Percentiles rank a stretch among this genome's conserved stretches.
Conservation (phyloP, 116 monocot genomes). For the Trichopus zeylanicus region DNA sequence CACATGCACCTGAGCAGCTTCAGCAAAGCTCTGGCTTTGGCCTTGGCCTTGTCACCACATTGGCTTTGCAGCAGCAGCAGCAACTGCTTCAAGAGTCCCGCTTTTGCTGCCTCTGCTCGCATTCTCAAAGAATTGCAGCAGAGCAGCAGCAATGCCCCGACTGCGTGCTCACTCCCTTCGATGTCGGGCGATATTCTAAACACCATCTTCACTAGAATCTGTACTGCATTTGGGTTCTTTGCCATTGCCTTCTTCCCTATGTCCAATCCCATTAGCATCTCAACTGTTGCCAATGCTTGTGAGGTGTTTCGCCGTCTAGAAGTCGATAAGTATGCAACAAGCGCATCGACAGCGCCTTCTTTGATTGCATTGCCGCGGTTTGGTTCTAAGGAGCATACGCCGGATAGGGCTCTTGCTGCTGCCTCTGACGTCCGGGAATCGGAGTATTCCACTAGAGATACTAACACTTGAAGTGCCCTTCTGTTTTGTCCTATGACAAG, state of each 20-base stretch:
- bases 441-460: conserved; percentile 12
- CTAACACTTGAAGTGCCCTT: conserved; percentile 15
- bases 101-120: conserved; percentile 37
- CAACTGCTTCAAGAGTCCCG: conserved; percentile 49
- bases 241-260: conserved; percentile 25
- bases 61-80: conserved; percentile 81
- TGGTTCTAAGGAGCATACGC: conserved; percentile 30
- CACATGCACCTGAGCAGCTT: conserved; percentile 51
- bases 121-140: conserved; percentile 27
- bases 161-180: conserved; percentile 65
- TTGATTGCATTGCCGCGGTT: conserved; percentile 27
- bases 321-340: conserved; percentile 29
- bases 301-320: conserved; percentile 8
- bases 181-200: conserved; percentile 37
- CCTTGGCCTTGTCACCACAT: conserved; percentile 47
- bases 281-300: conserved; percentile 42
- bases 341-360: conserved; percentile 33
- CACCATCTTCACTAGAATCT: conserved; percentile 46
- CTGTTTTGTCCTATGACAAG: conserved; percentile 7
- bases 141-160: conserved; percentile 31
- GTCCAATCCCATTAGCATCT: conserved; percentile 19
- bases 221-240: conserved; percentile 12
- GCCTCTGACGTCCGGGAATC: conserved; percentile 24
- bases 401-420: conserved; percentile 28
- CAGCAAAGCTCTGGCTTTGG: conserved; percentile 41